Conservation (phyloP, 192 early-diverging fungal genomes). For the Gonapodya sp. region DNA sequence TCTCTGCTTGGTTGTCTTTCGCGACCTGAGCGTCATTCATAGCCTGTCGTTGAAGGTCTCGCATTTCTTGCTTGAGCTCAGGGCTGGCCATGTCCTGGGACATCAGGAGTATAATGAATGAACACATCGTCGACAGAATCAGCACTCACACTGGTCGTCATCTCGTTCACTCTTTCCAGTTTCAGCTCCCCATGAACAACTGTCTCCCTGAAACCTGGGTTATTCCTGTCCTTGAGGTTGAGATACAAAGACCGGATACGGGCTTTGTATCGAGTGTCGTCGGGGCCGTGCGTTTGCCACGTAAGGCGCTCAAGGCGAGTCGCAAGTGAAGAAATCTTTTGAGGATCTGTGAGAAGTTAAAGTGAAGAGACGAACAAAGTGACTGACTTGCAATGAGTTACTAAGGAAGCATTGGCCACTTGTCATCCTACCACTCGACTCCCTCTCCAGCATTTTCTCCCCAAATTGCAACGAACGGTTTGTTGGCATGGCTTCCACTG, state of each 20-base stretch:
- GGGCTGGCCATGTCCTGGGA: constrained; percentile 84
- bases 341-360: neutral
- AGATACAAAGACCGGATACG: constrained; percentile 66
- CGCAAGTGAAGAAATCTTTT: neutral
- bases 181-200: constrained; percentile 61
- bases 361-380: neutral
- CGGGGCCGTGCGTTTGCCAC: neutral
- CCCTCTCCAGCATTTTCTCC: too few relatives aligned
- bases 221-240: constrained; percentile 68
- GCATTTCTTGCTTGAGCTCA: constrained; percentile 60
- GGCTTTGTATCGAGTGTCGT: constrained; percentile 53
- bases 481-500: too few relatives aligned
- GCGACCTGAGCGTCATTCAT: constrained; percentile 72
- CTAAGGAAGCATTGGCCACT: too few relatives aligned
- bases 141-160: constrained; percentile 49
- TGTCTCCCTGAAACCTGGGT: constrained; percentile 60
- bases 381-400: too few relatives aligned
- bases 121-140: neutral
- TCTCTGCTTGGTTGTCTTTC: constrained; percentile 62
- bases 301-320: neutral
- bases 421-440: too few relatives aligned
- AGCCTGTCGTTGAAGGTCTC: constrained; percentile 59
- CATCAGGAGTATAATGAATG: constrained; percentile 16
- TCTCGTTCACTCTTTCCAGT: constrained; percentile 57
- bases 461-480: too few relatives aligned